These are phyloP conservation scores for Sporothrix brunneoviolacea DNA, from an alignment of 2,329 filamentous ascomycete species.

Conservation along the genomic window DNA sequence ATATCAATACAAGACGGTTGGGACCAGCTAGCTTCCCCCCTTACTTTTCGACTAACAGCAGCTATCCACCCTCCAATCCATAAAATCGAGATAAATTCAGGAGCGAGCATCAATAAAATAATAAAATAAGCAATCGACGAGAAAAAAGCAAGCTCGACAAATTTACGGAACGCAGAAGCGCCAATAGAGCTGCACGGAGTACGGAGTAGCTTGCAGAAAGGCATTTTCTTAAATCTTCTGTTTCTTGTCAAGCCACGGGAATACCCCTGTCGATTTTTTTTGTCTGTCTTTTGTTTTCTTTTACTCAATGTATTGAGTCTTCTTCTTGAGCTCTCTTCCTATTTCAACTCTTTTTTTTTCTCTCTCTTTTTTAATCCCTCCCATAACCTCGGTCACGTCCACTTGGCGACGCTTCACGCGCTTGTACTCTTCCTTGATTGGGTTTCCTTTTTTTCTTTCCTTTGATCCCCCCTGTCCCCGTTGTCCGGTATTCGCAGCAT, in stretches of 20 bases:
- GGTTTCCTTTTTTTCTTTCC: neutral
- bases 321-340: too few species aligned
- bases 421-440: neutral
- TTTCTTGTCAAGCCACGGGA: neutral
- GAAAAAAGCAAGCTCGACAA: too few species aligned
- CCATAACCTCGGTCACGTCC: neutral
- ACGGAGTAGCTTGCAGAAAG: neutral
- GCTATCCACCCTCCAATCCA: too few species aligned
- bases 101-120: too few species aligned
- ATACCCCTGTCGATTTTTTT: too few species aligned
- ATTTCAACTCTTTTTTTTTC: neutral
- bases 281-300: neutral
- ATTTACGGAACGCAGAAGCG: neutral
- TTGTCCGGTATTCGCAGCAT: constrained; percentile 5
- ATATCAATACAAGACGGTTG: too few species aligned
- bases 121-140: too few species aligned
- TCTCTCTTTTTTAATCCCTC: neutral
- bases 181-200: neutral
- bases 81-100: too few species aligned
- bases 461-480: neutral
- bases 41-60: too few species aligned
- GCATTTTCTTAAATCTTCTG: neutral
- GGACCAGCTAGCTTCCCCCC: too few species aligned
- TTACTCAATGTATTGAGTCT: neutral
- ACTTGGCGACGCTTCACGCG: neutral